Evolutionary conservation across 768 basidiomycete genomes (phyloP), one percentile per base, ranked within the genome.

Genomic region (Panellus pusillus): DNA sequence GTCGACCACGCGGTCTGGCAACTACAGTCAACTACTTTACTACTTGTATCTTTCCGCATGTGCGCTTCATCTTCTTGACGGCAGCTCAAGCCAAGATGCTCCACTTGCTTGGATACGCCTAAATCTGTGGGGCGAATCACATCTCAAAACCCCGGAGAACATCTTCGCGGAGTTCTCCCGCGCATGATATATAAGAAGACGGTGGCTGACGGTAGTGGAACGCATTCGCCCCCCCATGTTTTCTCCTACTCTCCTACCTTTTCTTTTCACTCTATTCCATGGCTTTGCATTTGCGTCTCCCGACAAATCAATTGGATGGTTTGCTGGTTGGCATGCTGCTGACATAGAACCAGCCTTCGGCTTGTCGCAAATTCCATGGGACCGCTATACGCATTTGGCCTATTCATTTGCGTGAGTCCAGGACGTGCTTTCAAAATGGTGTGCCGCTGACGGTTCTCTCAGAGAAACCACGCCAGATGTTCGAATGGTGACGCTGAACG

Each of bases 341-440:
- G 38, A 55, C 14, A 8, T 47, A 20, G 46, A 38, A 6, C 59
- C 59, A 17, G 55, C 50, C 1, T 74, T 74, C 49, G 44, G 65
- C 1, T 66, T 76, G 13, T 55, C 66, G 29, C 56, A 73, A 37
- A 66, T 82, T 52, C 66, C 63, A 45, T 82, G 81, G 81, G 42
- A 56, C 0, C 66, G 67, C 62, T 82, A 81, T 66, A 79, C 68
- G 5, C 61, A 69, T 20, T 63, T 78, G 52, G 69, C 74, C 12
- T 82, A 77, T 58, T 68, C 81, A 15, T 79, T 80, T 54, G 79
- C 74, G 76, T 63, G 75, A 60, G 68, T 72, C 14, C 13, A 14
- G n/a, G 5, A 4, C 19, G 9, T 44, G 9, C 13, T 24, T 12
- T 18, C 14, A 2, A 32, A n/a, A 38, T 20, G 4, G 13, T 32